Conservation (phyloP, 2,329 filamentous ascomycete species). For the Lanzia echinophila region DNA sequence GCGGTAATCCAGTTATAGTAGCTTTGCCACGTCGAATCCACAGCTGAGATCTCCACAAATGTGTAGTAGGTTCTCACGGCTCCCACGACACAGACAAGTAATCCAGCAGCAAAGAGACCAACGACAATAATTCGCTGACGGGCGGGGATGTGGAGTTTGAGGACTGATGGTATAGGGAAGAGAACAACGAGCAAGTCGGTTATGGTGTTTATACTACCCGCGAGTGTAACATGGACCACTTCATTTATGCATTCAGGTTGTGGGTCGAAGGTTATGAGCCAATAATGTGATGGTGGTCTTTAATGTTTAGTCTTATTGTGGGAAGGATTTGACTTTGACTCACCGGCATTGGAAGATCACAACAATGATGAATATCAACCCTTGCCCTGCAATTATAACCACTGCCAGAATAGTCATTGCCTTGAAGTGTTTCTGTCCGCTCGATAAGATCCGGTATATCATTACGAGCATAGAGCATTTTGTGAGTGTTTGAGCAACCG, state of each 20-base stretch:
- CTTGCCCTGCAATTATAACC: conserved; percentile 28
- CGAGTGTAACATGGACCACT: conserved; percentile 42
- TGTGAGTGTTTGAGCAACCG: conserved; percentile 28
- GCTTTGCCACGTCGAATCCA: conserved; percentile 32
- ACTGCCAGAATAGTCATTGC: conserved; percentile 27
- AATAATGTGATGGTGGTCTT: conserved; percentile 34
- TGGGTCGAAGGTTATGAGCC: conserved; percentile 28
- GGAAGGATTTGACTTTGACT: conserved; percentile 16
- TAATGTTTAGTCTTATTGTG: no score
- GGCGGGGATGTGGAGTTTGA: conserved; percentile 38
- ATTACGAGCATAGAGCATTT: conserved; percentile 32
- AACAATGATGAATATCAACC: conserved; percentile 29
- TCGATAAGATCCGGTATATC: conserved; percentile 32
- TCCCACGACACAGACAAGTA: conserved; percentile 37
- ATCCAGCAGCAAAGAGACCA: conserved; percentile 43
- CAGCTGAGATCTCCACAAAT: conserved; percentile 21
- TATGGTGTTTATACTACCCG: conserved; percentile 51
- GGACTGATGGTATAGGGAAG: conserved; percentile 42
- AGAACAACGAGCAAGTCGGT: conserved; percentile 49
- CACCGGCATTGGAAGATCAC: conserved; percentile 37
- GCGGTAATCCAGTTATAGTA: conserved; percentile 31
- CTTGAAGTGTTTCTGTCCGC: conserved; percentile 26
- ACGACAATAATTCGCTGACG: conserved; percentile 41
- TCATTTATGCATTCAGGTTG: conserved; percentile 40
- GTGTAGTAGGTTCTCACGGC: conserved; percentile 33